Evolutionary conservation across 768 basidiomycete genomes (phyloP).

Genomic region (Suillus ampliporus): DNA sequence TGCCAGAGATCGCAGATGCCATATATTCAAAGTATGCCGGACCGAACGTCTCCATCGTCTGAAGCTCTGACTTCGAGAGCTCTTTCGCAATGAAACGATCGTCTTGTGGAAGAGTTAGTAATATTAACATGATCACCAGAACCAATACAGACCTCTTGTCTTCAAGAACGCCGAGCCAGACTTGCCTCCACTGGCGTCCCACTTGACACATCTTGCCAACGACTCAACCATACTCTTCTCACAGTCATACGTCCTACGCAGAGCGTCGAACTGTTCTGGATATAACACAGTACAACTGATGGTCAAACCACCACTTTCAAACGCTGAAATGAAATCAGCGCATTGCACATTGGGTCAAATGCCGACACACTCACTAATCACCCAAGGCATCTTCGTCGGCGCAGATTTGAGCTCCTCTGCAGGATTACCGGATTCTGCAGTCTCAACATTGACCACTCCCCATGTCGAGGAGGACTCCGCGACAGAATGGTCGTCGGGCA

Average conservation of each 20-base stretch:
- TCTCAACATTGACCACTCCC: constrained; percentile 89
- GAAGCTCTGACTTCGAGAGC: constrained; percentile 86
- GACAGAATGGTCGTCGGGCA: constrained; percentile 88
- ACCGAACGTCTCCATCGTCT: constrained; percentile 95
- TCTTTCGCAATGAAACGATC: constrained; percentile 99
- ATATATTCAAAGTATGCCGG: constrained; percentile 99
- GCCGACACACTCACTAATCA: constrained; percentile 63
- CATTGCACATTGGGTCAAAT: constrained; percentile 9
- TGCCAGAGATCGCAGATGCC: constrained; percentile 87
- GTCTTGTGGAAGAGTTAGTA: constrained; percentile 52
- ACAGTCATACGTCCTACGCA: constrained; percentile 91
- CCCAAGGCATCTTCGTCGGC: constrained; percentile 82
- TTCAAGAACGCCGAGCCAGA: constrained; percentile 97
- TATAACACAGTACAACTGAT: constrained; percentile 95
- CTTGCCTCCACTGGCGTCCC: constrained; percentile 95
- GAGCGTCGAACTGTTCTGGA: constrained; percentile 95
- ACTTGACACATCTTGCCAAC: constrained; percentile 91
- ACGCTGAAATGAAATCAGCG: constrained; percentile 53
- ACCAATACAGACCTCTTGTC: constrained; percentile 70
- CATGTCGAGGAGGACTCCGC: constrained; percentile 89
- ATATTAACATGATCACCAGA: constrained; percentile 1
- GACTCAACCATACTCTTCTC: constrained; percentile 95
- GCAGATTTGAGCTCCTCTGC: constrained; percentile 78
- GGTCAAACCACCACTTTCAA: constrained; percentile 87
- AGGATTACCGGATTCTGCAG: constrained; percentile 65